These are phyloP conservation scores for Buddleja alternifolia DNA, from an alignment of 257 asterid species.

Conservation along the genomic window DNA sequence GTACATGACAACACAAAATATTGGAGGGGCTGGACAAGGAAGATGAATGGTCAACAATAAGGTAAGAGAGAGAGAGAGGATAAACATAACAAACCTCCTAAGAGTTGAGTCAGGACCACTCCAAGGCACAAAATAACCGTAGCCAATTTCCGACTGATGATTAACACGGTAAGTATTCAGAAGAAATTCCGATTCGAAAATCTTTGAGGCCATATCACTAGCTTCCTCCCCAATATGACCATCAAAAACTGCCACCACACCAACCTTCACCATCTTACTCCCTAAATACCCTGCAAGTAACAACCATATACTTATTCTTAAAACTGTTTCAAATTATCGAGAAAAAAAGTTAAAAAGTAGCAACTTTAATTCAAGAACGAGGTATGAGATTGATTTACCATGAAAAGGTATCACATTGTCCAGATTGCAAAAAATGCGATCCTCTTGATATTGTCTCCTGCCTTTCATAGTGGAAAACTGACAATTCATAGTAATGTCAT, in stretches of 20 bases:
- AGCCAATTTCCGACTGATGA: not conserved
- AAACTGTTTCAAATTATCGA: no score
- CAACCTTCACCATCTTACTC: not conserved
- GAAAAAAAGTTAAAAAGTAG: no score
- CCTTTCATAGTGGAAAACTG: not conserved
- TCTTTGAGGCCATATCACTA: not conserved
- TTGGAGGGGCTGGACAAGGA: not conserved
- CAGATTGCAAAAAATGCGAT: not conserved
- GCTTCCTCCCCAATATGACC: not conserved
- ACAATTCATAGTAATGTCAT: not conserved
- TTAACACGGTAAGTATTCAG: not conserved
- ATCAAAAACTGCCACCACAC: conserved; percentile 2
- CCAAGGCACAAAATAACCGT: not conserved
- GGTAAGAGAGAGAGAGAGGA: not conserved
- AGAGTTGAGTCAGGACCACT: not conserved
- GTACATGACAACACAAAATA: no score
- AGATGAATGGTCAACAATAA: no score
- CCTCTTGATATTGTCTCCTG: no score
- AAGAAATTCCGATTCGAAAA: not conserved
- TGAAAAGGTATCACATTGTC: not conserved
- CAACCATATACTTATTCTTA: no score
- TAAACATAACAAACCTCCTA: not conserved
- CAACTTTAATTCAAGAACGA: no score
- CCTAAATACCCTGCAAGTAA: not conserved
- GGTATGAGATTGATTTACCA: no score